Evolutionary conservation across 2,329 filamentous ascomycete genomes (phyloP), one percentile per base, ranked within the genome.

Genomic region (Corinectria fuckeliana): DNA sequence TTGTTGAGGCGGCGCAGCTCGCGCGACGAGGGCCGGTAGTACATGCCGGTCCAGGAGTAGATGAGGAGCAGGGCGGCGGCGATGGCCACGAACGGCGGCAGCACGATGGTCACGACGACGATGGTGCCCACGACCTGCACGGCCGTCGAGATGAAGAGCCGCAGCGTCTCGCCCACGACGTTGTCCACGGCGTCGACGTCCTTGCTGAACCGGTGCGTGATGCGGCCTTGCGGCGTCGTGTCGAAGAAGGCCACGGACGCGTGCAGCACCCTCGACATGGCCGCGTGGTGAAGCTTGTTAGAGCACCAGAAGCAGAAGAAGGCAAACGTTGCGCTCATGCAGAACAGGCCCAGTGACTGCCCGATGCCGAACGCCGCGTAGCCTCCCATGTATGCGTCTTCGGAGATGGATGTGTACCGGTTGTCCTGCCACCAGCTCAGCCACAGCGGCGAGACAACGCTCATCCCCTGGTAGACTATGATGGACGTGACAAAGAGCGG

Each of bases 171-270:
- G 5, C 88, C 88, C 13, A 90, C 5, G 53, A 57, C 92, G 74
- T 96, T 93, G 68, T 97, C 93, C 32, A 97, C 82, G n/a, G 91
- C 87, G 73, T 97, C 92, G 16, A 97, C 85, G 73, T 97, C 93
- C 75, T 96, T 96, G 69, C 92, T 96, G 76, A 97, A 96, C 20
- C 93, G 86, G 75, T 97, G 96, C 87, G 96, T 96, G 67, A 97
- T 84, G 74, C 96, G 92, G 6, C 93, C 93, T 1, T 96, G 84
- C 5, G 93, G 93, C 1, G 93, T 96, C 2, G 92, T 90, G 72
- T 97, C 93, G 72, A 97, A 97, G 78, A 97, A 97, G 1, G 85
- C 82, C 82, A 74, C 57, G 5, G 71, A 66, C 5, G 69, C 68
- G 21, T 65, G 63, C 1, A 74, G 50, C 4, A 66, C 51, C 11